Evolutionary conservation across 169 alveolate species (phyloP).

Genomic region (Perkinsus olseni): DNA sequence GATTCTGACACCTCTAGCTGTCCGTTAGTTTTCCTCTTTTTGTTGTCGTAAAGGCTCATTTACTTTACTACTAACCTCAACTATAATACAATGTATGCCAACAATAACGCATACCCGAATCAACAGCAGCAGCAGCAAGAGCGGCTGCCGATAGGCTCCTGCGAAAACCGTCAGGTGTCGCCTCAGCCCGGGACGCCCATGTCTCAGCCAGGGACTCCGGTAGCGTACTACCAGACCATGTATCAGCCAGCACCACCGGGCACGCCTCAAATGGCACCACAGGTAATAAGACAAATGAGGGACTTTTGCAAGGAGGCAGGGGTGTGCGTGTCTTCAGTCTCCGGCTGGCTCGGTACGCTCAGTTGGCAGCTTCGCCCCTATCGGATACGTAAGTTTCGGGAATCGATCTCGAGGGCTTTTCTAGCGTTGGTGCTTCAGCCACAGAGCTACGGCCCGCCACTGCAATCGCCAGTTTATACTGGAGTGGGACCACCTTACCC

Average conservation of each 20-base stretch:
- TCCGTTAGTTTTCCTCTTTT: background rate
- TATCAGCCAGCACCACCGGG: background rate
- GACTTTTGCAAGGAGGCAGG: too few species aligned
- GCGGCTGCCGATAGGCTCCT: background rate
- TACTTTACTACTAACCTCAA: background rate
- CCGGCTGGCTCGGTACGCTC: background rate
- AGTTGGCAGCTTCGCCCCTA: background rate
- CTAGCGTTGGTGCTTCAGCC: background rate
- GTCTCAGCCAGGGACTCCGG: background rate
- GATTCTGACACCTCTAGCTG: too few species aligned
- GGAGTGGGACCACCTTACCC: background rate
- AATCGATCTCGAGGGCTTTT: background rate
- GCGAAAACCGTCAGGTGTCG: background rate
- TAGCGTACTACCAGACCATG: background rate
- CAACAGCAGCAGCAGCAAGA: background rate
- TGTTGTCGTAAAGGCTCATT: background rate
- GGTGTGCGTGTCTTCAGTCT: too few species aligned
- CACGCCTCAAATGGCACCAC: background rate
- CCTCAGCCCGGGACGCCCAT: background rate
- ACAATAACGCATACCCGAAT: background rate
- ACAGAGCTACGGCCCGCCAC: background rate
- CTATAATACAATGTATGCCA: background rate
- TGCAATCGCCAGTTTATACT: background rate
- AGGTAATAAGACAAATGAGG: background rate
- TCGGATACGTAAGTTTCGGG: background rate